These are phyloP conservation scores for Spirogloea muscicola DNA, from an alignment of 139 green algal species.

Conservation along the genomic window DNA sequence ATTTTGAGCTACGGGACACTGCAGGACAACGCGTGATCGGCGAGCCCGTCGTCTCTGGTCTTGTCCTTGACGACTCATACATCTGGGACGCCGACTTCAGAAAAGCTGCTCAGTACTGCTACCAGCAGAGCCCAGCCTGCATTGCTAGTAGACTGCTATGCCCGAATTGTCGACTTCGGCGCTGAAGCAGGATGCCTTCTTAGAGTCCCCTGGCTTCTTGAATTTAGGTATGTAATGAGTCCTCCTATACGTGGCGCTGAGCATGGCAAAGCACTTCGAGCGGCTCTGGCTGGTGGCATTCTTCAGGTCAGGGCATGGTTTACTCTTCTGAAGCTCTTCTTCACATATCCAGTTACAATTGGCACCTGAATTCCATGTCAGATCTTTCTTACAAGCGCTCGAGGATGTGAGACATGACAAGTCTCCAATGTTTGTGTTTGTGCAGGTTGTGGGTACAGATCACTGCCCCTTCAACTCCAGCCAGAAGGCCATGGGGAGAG, in stretches of 20 bases:
- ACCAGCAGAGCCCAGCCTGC: too few relatives aligned
- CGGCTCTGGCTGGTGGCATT: constrained; percentile 40
- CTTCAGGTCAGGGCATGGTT: constrained; percentile 29
- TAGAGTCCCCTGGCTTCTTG: neutral
- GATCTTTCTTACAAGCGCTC: constrained; percentile 22
- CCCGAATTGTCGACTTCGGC: neutral
- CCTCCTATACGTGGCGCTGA: constrained; percentile 78
- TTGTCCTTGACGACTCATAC: constrained; percentile 68
- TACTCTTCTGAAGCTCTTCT: constrained; percentile 1
- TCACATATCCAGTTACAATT: neutral
- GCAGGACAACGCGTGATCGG: constrained; percentile 68
- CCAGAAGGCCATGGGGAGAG: constrained; percentile 69
- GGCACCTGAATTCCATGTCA: constrained; percentile 3
- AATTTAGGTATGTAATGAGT: constrained; percentile 80
- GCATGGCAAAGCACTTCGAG: constrained; percentile 34
- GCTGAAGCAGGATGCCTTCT: neutral
- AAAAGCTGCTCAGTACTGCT: constrained; percentile 43
- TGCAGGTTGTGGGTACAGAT: constrained; percentile 59
- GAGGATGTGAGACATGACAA: too few relatives aligned
- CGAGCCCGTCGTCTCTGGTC: constrained; percentile 74
- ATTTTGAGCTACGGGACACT: too few relatives aligned
- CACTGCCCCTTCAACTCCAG: constrained; percentile 87
- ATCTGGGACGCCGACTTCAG: constrained; percentile 79
- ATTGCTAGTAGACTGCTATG: neutral
- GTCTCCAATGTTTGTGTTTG: constrained; percentile 45